These are phyloP conservation scores for Talaromyces trachyspermus DNA, from an alignment of 495 filamentous ascomycete species.

Conservation along the genomic window DNA sequence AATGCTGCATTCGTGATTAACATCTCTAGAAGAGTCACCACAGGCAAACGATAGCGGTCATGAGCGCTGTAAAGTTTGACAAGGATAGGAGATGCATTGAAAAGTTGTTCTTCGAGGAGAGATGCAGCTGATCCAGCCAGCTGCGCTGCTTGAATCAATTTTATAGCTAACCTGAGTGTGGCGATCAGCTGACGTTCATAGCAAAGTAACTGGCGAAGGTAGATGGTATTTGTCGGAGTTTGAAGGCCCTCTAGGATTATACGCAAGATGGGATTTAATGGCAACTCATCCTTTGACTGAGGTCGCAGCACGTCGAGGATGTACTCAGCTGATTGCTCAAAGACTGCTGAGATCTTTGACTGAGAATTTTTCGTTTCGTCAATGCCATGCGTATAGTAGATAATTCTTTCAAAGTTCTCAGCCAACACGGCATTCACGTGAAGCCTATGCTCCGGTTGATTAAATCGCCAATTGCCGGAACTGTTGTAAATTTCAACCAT, in stretches of 20 bases:
- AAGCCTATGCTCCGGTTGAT: slow-evolving; percentile 55
- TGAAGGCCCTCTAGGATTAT: slow-evolving; percentile 60
- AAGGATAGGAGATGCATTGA: slow-evolving; percentile 66
- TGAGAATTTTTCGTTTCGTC: slow-evolving; percentile 48
- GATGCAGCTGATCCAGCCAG: slow-evolving; percentile 52
- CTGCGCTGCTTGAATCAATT: slow-evolving; percentile 60
- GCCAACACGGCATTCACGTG: slow-evolving; percentile 53
- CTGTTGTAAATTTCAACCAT: slow-evolving; percentile 77
- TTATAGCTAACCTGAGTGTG: slow-evolving; percentile 58
- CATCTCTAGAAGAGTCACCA: slow-evolving; percentile 62
- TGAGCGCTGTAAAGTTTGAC: slow-evolving; percentile 72
- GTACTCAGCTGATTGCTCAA: slow-evolving; percentile 64
- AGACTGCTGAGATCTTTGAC: slow-evolving; percentile 53
- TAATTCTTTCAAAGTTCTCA: slow-evolving; percentile 58
- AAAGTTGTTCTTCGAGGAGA: slow-evolving; percentile 68
- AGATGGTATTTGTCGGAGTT: slow-evolving; percentile 56
- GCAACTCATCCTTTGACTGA: slow-evolving; percentile 56
- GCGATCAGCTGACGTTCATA: slow-evolving; percentile 57
- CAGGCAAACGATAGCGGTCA: slow-evolving; percentile 54
- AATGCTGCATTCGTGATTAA: slow-evolving; percentile 63
- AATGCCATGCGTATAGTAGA: slow-evolving; percentile 65
- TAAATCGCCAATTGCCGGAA: slow-evolving; percentile 75
- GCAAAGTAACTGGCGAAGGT: slow-evolving; percentile 46
- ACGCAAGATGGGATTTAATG: slow-evolving; percentile 69
- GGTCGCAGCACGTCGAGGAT: slow-evolving; percentile 71